These are phyloP conservation scores for Isabelozyma heimii DNA, from an alignment of 805 yeast species.

Conservation along the genomic window DNA sequence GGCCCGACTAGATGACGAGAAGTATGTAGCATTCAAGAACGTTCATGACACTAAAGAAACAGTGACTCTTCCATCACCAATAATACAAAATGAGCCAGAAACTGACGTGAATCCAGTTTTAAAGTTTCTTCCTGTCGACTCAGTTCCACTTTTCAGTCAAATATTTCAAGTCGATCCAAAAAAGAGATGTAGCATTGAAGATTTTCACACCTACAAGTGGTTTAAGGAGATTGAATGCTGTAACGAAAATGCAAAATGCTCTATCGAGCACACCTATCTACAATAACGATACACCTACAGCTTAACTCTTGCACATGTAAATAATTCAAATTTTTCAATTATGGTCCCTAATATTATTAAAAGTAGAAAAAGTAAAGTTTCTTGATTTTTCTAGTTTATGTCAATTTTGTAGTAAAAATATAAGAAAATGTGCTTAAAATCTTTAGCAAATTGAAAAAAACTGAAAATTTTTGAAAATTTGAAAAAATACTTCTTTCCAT, in stretches of 20 bases:
- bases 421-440: background rate
- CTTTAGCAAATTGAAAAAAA: background rate
- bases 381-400: background rate
- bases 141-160: constrained; percentile 5
- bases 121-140: constrained; percentile 5
- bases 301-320: too few species aligned
- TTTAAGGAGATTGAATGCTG: constrained; percentile 6
- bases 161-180: constrained; percentile 6
- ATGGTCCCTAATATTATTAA: too few species aligned
- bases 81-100: background rate
- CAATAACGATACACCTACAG: background rate
- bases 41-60: background rate
- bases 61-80: background rate
- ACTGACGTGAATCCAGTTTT: constrained; percentile 5
- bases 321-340: too few species aligned
- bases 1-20: constrained; percentile 33
- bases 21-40: constrained; percentile 10
- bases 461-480: background rate
- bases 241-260: constrained; percentile 4
- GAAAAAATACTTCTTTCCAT: background rate
- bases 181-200: constrained; percentile 4
- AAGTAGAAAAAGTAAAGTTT: too few species aligned
- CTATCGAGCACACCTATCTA: constrained; percentile 1
- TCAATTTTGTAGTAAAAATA: background rate
- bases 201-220: constrained; percentile 8